Evolutionary conservation across 148 eudicot genomes (phyloP).

Genomic region (Bassia scoparia): DNA sequence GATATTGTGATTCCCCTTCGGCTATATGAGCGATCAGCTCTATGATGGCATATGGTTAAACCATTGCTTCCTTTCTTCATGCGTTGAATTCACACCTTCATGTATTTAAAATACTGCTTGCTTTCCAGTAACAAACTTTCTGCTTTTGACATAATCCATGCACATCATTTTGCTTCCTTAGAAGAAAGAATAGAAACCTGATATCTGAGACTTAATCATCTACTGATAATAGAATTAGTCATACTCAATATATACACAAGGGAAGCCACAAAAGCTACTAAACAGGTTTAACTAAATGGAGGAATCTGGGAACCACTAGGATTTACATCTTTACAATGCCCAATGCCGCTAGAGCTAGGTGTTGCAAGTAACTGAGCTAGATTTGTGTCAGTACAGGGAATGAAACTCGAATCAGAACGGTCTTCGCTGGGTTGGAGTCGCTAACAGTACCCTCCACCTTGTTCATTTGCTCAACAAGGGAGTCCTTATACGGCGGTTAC

Average conservation of each 20-base stretch:
- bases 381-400: conserved; percentile 39
- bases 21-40: too few species aligned
- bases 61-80: too few species aligned
- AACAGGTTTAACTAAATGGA: conserved; percentile 26
- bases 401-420: conserved; percentile 44
- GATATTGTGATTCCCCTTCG: too few species aligned
- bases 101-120: too few species aligned
- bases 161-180: too few species aligned
- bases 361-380: conserved; percentile 54
- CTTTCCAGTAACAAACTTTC: too few species aligned
- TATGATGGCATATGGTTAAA: too few species aligned
- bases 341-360: conserved; percentile 64
- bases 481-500: conserved; percentile 41
- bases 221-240: conserved; percentile 15
- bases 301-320: conserved; percentile 38
- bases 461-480: conserved; percentile 65
- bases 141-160: too few species aligned
- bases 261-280: background rate
- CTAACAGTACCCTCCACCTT: conserved; percentile 46
- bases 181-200: background rate
- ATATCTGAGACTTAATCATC: background rate
- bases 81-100: too few species aligned
- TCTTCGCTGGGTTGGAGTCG: conserved; percentile 39
- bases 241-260: conserved; percentile 22
- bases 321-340: conserved; percentile 48